A percentile compares a stretch with the other conserved stretches of the same genome.
Evolutionary conservation across 1,284 basidiomycete genomes (phyloP).

Genomic region (Naganishia sp.): DNA sequence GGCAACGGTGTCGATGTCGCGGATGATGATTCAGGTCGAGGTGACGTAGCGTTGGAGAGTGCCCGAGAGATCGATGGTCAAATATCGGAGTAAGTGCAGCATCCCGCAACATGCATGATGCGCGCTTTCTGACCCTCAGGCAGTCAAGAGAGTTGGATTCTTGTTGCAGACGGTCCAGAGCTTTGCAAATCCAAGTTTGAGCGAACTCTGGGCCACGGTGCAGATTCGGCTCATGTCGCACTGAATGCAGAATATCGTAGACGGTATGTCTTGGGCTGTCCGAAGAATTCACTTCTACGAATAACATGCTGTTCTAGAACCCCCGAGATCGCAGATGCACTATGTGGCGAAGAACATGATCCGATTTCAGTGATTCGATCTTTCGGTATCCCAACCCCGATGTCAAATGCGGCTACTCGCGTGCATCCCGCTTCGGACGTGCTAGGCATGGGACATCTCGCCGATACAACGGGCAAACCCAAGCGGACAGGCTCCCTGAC

Average conservation of each 20-base stretch:
- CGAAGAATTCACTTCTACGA: neutral
- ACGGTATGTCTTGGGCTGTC: neutral
- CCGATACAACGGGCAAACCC: constrained; percentile 6
- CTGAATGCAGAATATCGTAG: constrained; percentile 19
- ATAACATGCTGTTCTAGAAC: neutral
- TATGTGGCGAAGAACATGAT: neutral
- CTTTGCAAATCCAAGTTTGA: constrained; percentile 16
- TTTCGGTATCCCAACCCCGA: neutral
- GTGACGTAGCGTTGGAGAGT: neutral
- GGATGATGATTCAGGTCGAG: neutral
- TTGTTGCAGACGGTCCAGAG: neutral
- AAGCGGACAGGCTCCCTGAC: constrained; percentile 5
- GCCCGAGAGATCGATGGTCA: neutral
- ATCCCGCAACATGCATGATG: neutral
- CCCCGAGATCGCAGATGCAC: neutral
- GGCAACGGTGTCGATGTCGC: neutral
- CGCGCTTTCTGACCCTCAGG: neutral
- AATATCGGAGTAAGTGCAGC: constrained; percentile 2
- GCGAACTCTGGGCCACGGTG: constrained; percentile 9
- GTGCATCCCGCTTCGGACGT: constrained; percentile 1
- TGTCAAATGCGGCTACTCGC: neutral
- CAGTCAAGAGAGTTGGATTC: constrained; percentile 4
- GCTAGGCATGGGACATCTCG: neutral
- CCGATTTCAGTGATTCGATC: neutral
- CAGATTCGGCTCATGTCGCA: constrained; percentile 18